phyloP scores from a whole-genome alignment of 495 filamentous ascomycete species.

The Darksidea phi region DNA sequence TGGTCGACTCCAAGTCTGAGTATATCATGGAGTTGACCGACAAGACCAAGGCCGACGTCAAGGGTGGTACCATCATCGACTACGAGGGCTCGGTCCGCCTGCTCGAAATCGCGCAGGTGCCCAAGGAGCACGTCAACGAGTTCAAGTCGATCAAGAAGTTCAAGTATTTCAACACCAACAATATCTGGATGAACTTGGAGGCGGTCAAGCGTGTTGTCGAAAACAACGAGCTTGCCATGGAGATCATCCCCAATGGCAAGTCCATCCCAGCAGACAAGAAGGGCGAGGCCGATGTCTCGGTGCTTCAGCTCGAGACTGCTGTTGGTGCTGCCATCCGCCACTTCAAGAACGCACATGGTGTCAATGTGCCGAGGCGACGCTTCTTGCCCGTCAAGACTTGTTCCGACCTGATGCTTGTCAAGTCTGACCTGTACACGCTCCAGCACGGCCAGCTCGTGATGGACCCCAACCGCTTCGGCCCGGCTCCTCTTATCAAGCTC shows the following conservation, averaged over 20 bases:
- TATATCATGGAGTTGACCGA: constrained; percentile 99
- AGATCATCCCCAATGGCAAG: constrained; percentile 99
- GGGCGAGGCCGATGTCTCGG: constrained; percentile 95
- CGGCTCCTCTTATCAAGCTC: constrained; percentile 98
- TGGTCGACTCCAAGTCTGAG: constrained; percentile 91
- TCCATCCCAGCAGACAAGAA: constrained; percentile 98
- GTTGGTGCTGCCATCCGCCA: constrained; percentile 98
- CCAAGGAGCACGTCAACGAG: constrained; percentile 99
- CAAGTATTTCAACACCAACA: constrained; percentile 99
- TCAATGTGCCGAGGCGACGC: constrained; percentile 95
- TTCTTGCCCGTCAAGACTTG: constrained; percentile 99
- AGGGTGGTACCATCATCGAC: constrained; percentile 99
- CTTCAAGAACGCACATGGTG: constrained; percentile 97
- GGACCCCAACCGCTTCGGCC: constrained; percentile 92
- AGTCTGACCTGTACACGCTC: constrained; percentile 99
- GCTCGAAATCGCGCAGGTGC: constrained; percentile 98
- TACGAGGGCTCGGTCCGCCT: constrained; percentile 95
- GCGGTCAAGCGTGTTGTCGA: constrained; percentile 99
- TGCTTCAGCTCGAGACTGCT: constrained; percentile 97
- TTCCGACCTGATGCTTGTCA: constrained; percentile 99
- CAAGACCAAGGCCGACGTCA: constrained; percentile 99
- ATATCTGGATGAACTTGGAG: constrained; percentile 98
- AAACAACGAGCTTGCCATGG: constrained; percentile 97
- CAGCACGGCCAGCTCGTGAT: constrained; percentile 98
- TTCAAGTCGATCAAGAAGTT: constrained; percentile 99